Percentiles rank a stretch among this genome's conserved stretches.
These are phyloP conservation scores for Cinchona pubescens DNA, from an alignment of 257 asterid species.

Conservation along the genomic window DNA sequence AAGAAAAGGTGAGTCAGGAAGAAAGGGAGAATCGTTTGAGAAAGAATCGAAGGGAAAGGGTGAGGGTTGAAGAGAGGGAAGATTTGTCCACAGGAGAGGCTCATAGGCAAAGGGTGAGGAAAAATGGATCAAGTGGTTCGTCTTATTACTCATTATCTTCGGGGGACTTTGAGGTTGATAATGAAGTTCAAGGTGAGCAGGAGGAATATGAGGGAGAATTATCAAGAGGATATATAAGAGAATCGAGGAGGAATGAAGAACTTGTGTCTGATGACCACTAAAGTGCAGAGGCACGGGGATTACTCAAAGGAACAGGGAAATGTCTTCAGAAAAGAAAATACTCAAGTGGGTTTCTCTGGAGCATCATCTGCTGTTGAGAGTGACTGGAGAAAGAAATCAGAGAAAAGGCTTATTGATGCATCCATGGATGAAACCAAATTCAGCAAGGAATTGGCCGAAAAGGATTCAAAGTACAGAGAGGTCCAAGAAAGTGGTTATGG, in stretches of 20 bases:
- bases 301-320: conserved; percentile 36
- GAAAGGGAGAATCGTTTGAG: conserved; percentile 15
- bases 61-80: conserved; percentile 45
- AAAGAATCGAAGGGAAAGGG: conserved; percentile 36
- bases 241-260: conserved; percentile 37
- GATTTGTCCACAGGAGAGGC: conserved; percentile 38
- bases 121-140: conserved; percentile 72
- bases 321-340: conserved; percentile 37
- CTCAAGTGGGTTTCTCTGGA: conserved; percentile 26
- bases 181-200: conserved; percentile 44
- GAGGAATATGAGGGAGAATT: conserved; percentile 35
- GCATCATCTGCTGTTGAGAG: conserved; percentile 45
- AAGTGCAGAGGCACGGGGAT: conserved; percentile 33
- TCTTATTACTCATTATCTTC: conserved; percentile 77
- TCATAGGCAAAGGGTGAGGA: conserved; percentile 45
- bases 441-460: conserved; percentile 35
- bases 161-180: conserved; percentile 50
- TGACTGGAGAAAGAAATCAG: conserved; percentile 73
- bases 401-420: conserved; percentile 72
- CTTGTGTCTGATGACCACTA: conserved; percentile 28
- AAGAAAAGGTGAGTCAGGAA: conserved; percentile 8
- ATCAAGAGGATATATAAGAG: conserved; percentile 29
- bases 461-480: conserved; percentile 33
- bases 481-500: conserved; percentile 32
- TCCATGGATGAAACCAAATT: conserved; percentile 46